Percentiles rank a stretch among this genome's conserved stretches.
phyloP scores from a whole-genome alignment of 139 green algal species.

The Picochlorum sp. region DNA sequence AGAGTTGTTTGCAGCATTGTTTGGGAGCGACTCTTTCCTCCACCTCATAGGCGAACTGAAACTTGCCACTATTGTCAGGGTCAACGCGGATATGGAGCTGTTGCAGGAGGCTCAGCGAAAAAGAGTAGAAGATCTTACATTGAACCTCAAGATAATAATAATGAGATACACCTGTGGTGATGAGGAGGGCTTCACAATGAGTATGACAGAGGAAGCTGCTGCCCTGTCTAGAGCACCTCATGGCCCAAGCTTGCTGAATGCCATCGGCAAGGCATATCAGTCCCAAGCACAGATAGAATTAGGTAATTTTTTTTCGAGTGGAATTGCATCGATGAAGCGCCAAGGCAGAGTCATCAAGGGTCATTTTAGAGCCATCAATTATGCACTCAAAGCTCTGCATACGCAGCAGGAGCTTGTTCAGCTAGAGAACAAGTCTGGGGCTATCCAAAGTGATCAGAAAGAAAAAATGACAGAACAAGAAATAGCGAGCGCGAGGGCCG shows the following conservation, averaged over 20 bases:
- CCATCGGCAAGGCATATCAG: conserved; percentile 76
- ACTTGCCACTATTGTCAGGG: conserved; percentile 45
- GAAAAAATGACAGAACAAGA: not conserved
- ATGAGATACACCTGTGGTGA: conserved; percentile 59
- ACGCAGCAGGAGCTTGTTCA: conserved; percentile 42
- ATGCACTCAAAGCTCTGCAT: conserved; percentile 59
- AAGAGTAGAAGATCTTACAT: conserved; percentile 49
- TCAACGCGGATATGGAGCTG: conserved; percentile 26
- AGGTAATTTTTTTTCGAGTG: conserved; percentile 51
- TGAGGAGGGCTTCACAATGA: conserved; percentile 22
- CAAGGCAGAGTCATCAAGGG: conserved; percentile 51
- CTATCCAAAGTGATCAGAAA: not conserved
- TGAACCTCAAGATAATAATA: conserved; percentile 59
- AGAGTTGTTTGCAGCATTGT: conserved; percentile 79
- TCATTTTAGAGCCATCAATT: conserved; percentile 42
- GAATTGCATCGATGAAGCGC: conserved; percentile 33
- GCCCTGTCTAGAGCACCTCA: conserved; percentile 62
- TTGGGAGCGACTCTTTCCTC: conserved; percentile 73
- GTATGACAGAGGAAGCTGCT: conserved; percentile 49
- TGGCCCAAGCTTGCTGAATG: conserved; percentile 70
- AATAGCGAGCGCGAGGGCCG: conserved; percentile 12
- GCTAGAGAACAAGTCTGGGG: conserved; percentile 14
- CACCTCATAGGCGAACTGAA: conserved; percentile 74
- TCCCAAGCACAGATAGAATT: conserved; percentile 60
- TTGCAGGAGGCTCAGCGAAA: conserved; percentile 24